Base-by-base conservation (phyloP, 495 filamentous ascomycete species). In the Penicillium canescens region DNA sequence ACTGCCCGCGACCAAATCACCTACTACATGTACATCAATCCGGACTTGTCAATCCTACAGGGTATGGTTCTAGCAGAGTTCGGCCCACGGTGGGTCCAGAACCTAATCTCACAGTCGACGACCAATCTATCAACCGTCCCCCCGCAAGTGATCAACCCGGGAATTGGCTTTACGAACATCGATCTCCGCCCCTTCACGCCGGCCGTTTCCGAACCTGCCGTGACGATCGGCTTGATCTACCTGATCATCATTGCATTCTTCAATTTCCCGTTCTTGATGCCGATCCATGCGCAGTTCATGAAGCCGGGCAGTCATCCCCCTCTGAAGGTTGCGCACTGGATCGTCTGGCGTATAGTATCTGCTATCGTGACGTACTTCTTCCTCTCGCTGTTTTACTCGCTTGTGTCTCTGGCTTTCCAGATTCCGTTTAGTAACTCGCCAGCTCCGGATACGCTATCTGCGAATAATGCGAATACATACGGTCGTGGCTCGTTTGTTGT, bases 181-280 rank as follows among this genome's bases (percentile, higher is more conserved):
- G 85, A 87, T 52, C 72, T 89, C 4, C 78, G 86, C 6, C 86
- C 86, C 1, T 89, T 89, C 59, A 57, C 62, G 0, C 83, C 84
- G 0, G 72, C 77, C 7, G 75, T 79, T 3, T 71, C 78, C 4
- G 82, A 75, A 3, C 86, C 86, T 0, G 77, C 86, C 6, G 79
- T 87, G 8, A 80, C 77, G 2, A 84, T 89, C 51, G 86, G 86
- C 0, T 65, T 89, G 33, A 88, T 89, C 62, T 89, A 89, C 66
- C 71, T 90, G 21, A 87, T 89, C 62, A 88, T 90, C 64, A 74
- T 89, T 34, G 79, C 85, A 4, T 89, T 89, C 73, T 89, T 89
- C 75, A 84, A 80, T 44, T 88, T 86, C 65, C 72, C 81, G 6
- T 89, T 89, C 77, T 80, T 86, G 62, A 76, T 89, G 55, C 85